Conservation (phyloP, 2,329 filamentous ascomycete species). For the Colletotrichum orchidophilum region DNA sequence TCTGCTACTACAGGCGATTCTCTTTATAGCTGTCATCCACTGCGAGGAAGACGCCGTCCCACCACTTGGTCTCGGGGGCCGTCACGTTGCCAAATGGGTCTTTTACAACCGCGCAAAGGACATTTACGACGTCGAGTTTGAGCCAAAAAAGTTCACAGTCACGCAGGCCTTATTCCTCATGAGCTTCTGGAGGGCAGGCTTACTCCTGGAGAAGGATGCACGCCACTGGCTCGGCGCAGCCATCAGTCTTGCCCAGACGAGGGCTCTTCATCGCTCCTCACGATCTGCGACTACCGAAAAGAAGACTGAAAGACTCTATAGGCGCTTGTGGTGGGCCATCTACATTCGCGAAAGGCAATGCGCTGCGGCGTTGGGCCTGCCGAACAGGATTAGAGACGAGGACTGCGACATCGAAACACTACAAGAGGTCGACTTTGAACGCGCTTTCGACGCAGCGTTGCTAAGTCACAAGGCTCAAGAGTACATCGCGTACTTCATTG, state of each 20-base stretch:
- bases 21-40: conserved; percentile 63
- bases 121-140: conserved; percentile 62
- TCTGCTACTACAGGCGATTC: conserved; percentile 60
- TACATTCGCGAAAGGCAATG: conserved; percentile 61
- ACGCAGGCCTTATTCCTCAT: conserved; percentile 62
- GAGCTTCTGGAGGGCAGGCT: conserved; percentile 63
- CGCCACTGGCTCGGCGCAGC: conserved; percentile 60
- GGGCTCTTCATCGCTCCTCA: conserved; percentile 50
- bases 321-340: conserved; percentile 63
- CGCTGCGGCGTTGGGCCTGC: conserved; percentile 54
- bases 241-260: conserved; percentile 60
- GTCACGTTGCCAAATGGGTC: conserved; percentile 57
- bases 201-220: conserved; percentile 56
- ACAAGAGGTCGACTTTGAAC: not conserved
- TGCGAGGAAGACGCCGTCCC: conserved; percentile 56
- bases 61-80: conserved; percentile 55
- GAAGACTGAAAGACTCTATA: conserved; percentile 48
- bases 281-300: conserved; percentile 30
- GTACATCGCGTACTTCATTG: conserved; percentile 48
- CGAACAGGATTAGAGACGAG: conserved; percentile 57
- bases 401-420: conserved; percentile 49
- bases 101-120: conserved; percentile 61
- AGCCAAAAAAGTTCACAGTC: conserved; percentile 58
- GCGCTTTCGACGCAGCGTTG: conserved; percentile 41
- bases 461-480: conserved; percentile 38